Conservation (phyloP, 345 rosid genomes). For the Stellera chamaejasme region DNA sequence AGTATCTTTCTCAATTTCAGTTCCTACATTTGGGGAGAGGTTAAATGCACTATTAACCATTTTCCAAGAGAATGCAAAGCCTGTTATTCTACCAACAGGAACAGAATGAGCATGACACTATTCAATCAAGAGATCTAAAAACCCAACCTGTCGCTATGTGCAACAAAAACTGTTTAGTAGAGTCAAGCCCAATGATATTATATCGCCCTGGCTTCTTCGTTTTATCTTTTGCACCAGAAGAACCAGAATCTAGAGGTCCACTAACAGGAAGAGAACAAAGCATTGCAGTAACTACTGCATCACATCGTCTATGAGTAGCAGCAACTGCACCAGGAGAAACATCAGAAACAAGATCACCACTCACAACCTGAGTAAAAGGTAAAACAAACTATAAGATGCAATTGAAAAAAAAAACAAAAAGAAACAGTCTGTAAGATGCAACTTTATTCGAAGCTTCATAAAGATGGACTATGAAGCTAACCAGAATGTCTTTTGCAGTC, state of each 20-base stretch:
- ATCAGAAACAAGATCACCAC: slow-evolving; percentile 98
- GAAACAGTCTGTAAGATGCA: slow-evolving; percentile 3
- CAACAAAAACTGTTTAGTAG: slow-evolving; percentile 63
- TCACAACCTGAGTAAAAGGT: slow-evolving; percentile 57
- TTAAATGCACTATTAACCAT: too few species aligned
- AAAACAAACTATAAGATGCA: slow-evolving; percentile 5
- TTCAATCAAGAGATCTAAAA: background rate
- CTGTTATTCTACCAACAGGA: too few species aligned
- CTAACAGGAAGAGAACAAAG: slow-evolving; percentile 79
- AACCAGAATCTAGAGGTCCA: slow-evolving; percentile 71
- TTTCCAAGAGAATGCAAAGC: too few species aligned
- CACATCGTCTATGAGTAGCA: slow-evolving; percentile 88
- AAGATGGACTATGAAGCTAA: slow-evolving; percentile 22
- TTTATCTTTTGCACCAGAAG: slow-evolving; percentile 78
- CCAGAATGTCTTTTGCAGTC: slow-evolving; percentile 91
- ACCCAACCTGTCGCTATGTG: slow-evolving; percentile 69
- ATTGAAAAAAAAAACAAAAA: too few species aligned
- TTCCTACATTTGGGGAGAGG: slow-evolving; percentile 25
- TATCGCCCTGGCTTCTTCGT: slow-evolving; percentile 71
- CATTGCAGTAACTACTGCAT: slow-evolving; percentile 81
- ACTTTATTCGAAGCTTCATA: slow-evolving; percentile 9
- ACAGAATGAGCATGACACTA: background rate
- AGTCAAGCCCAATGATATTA: slow-evolving; percentile 78
- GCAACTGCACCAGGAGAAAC: slow-evolving; percentile 89
- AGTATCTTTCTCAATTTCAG: slow-evolving; percentile 79